Conservation (phyloP, 208 protist genomes). For the Leishmania guyanensis region DNA sequence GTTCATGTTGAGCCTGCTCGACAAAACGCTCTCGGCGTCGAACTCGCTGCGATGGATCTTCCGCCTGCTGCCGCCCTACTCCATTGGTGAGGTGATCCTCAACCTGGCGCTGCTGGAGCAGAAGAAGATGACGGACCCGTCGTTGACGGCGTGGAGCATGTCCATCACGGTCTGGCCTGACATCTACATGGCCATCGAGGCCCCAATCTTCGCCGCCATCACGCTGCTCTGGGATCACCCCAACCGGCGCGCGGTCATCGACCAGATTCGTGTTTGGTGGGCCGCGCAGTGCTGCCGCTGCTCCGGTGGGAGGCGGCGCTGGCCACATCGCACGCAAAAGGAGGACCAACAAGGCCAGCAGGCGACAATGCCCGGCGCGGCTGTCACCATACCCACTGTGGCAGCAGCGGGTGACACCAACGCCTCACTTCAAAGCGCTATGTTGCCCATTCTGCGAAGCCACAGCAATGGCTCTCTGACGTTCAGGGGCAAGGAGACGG, state of each 20-base stretch:
- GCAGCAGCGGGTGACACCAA: not conserved
- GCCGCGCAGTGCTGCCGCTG: slow-evolving; percentile 7
- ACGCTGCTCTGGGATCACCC: slow-evolving; percentile 60
- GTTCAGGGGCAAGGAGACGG: not conserved
- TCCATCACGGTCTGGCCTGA: slow-evolving; percentile 29
- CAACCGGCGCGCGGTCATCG: slow-evolving; percentile 26
- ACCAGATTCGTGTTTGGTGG: not conserved
- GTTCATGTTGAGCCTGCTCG: slow-evolving; percentile 46
- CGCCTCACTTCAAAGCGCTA: not conserved
- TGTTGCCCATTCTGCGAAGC: not conserved
- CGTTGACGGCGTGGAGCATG: slow-evolving; percentile 37
- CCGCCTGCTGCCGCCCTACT: slow-evolving; percentile 57
- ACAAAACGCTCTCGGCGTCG: slow-evolving; percentile 31
- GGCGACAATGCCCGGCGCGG: not conserved
- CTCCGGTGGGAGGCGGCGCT: not conserved
- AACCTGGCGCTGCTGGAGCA: slow-evolving; percentile 46
- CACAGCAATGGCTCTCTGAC: not conserved
- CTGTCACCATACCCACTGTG: not conserved
- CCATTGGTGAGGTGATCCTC: slow-evolving; percentile 65
- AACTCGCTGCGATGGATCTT: slow-evolving; percentile 49
- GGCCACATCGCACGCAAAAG: not conserved
- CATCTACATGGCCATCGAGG: slow-evolving; percentile 61
- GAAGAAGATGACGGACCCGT: slow-evolving; percentile 10
- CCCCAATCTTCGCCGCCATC: slow-evolving; percentile 40
- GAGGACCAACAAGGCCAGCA: not conserved